Base-by-base conservation (phyloP, 2,329 filamentous ascomycete genomes). In the Colletotrichum tabaci region DNA sequence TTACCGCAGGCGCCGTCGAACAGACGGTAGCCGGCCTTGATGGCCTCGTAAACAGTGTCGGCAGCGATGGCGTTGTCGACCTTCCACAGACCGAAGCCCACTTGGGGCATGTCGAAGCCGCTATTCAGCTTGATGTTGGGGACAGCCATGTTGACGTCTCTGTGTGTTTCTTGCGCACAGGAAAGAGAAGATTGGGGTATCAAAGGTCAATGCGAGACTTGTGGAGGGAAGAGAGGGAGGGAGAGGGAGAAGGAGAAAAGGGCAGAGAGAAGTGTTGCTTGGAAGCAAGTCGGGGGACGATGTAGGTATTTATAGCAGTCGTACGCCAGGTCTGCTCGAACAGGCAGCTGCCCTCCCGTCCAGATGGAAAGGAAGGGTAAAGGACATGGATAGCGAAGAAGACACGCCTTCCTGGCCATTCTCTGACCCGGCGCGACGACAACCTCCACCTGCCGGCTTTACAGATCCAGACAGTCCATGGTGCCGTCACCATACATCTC, bases 51-150 rank as follows among this genome's bases (percentile, higher is more conserved):
- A 76, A 96, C 91, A 72, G 89, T 90, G 77, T 96, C 93, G 77
- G 93, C 90, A 79, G 89, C 91, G 66, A 89, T 91, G 65, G 89
- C 88, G 76, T 92, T 93, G 81, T 90, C 90, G 75, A 96, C 92
- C 86, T 96, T 96, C 94, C 94, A 96, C 76, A 96, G 88, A 71
- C 92, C 92, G 80, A 93, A 93, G 82, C 92, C 92, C 75, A 94
- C 91, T 80, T 92, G 89, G 78, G 92, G 92, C 92, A 94, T 94
- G 77, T 92, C 86, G 77, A 88, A 79, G 82, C 90, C 90, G 82
- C 86, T 90, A 83, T 84, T 91, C 74, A 92, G 88, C 84, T 90
- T 91, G 81, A 91, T 84, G 71, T 82, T 88, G 67, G 85, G 81
- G 77, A 83, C 81, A 74, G 66, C 67, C 70, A 72, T 72, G 56